phyloP scores from a whole-genome alignment of 768 basidiomycete species.

The Pleurotus tuber-regium region DNA sequence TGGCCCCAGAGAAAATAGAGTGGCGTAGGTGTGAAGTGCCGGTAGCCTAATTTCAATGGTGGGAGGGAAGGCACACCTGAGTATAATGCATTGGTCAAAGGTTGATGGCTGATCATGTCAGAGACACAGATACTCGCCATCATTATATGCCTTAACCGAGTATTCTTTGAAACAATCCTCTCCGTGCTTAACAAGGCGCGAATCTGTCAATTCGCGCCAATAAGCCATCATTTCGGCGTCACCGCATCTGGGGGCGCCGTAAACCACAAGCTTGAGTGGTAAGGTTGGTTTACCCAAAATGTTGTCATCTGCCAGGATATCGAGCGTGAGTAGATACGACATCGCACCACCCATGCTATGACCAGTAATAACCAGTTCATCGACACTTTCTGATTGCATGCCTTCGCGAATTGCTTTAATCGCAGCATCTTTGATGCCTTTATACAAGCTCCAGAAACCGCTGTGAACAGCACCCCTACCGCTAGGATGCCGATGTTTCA shows the following conservation, averaged over 20 bases:
- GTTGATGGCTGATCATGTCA: not conserved
- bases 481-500: constrained; percentile 37
- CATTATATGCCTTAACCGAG: constrained; percentile 53
- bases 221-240: constrained; percentile 38
- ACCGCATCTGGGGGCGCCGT: constrained; percentile 52
- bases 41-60: constrained; percentile 47
- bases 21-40: constrained; percentile 46
- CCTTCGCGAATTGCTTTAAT: constrained; percentile 37
- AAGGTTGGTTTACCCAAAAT: constrained; percentile 20
- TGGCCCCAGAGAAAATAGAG: constrained; percentile 47
- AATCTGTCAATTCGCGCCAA: constrained; percentile 36
- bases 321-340: constrained; percentile 48
- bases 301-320: constrained; percentile 34
- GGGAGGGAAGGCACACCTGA: constrained; percentile 58
- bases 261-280: constrained; percentile 42
- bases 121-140: constrained; percentile 35
- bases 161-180: constrained; percentile 40
- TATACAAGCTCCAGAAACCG: constrained; percentile 55
- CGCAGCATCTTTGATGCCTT: constrained; percentile 33
- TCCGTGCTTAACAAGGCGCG: constrained; percentile 34
- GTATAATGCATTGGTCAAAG: not conserved
- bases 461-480: constrained; percentile 42
- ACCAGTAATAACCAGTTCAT: constrained; percentile 49
- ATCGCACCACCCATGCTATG: constrained; percentile 59
- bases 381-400: constrained; percentile 30